Conservation (phyloP, 148 eudicot genomes). For the Arbutus unedo region DNA sequence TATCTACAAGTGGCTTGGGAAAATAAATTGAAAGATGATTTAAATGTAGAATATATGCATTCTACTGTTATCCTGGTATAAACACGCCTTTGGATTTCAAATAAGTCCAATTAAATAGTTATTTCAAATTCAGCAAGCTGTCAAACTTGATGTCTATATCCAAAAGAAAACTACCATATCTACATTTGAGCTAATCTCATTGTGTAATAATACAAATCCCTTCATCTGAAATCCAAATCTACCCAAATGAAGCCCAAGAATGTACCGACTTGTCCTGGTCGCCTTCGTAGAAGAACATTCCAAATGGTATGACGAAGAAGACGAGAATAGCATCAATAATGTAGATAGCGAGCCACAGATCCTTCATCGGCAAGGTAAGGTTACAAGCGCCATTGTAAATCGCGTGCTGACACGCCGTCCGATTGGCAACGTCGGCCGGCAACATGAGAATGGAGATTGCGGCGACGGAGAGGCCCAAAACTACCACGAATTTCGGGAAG, state of each 20-base stretch:
- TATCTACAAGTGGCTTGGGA: too few relatives aligned
- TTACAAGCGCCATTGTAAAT: conserved; percentile 90
- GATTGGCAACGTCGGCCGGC: conserved; percentile 94
- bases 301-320: conserved; percentile 88
- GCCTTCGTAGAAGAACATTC: conserved; percentile 95
- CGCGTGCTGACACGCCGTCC: conserved; percentile 90
- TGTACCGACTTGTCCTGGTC: conserved; percentile 84
- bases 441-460: conserved; percentile 92
- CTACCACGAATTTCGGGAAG: conserved; percentile 94
- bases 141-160: too few relatives aligned
- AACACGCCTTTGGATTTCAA: too few relatives aligned
- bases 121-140: too few relatives aligned
- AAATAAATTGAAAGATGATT: too few relatives aligned
- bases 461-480: conserved; percentile 84
- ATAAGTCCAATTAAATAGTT: too few relatives aligned
- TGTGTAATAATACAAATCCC: background rate
- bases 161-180: too few relatives aligned
- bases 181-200: too few relatives aligned
- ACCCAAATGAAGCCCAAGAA: background rate
- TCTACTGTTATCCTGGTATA: too few relatives aligned
- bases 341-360: conserved; percentile 83
- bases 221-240: background rate
- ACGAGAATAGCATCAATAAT: conserved; percentile 80
- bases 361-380: conserved; percentile 91
- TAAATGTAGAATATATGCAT: too few relatives aligned